A percentile compares a stretch with the other conserved stretches of the same genome.
These are phyloP conservation scores for Scopulariopsis brevicaulis DNA, from an alignment of 2,329 filamentous ascomycete species.

Conservation along the genomic window DNA sequence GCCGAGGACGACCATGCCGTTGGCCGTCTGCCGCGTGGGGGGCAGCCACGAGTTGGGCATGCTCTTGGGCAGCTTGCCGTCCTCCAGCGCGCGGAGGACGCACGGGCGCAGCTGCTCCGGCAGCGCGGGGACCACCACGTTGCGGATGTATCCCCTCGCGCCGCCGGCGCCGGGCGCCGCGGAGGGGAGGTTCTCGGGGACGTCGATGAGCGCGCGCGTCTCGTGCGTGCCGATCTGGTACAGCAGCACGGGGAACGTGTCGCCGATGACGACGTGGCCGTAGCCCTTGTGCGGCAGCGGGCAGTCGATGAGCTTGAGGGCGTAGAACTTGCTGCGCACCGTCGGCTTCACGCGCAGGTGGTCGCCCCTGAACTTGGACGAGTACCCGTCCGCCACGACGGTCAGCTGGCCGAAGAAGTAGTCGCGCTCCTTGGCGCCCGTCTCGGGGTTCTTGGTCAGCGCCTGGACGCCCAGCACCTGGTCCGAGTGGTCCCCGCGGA, in stretches of 20 bases:
- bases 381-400: conserved; percentile 84
- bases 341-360: conserved; percentile 56
- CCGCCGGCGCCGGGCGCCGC: conserved; percentile 68
- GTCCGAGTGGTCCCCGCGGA: conserved; percentile 55
- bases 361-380: conserved; percentile 79
- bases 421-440: conserved; percentile 48
- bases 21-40: conserved; percentile 44
- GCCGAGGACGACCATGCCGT: conserved; percentile 70
- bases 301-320: conserved; percentile 82
- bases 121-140: conserved; percentile 68
- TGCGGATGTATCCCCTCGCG: conserved; percentile 72
- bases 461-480: conserved; percentile 79
- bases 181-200: conserved; percentile 65
- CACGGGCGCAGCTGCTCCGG: conserved; percentile 61
- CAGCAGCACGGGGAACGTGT: conserved; percentile 67
- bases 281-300: conserved; percentile 62
- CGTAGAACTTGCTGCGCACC: conserved; percentile 83
- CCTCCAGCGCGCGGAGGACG: conserved; percentile 65
- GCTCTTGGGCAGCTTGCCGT: conserved; percentile 61
- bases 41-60: conserved; percentile 98
- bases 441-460: conserved; percentile 47
- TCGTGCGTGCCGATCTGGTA: conserved; percentile 97
- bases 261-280: conserved; percentile 80
- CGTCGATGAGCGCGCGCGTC: conserved; percentile 80
- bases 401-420: conserved; percentile 84